A percentile compares a stretch with the other conserved stretches of the same genome.
Evolutionary conservation across 2,329 filamentous ascomycete species (phyloP).

Genomic region (Sclerotinia spermophila): DNA sequence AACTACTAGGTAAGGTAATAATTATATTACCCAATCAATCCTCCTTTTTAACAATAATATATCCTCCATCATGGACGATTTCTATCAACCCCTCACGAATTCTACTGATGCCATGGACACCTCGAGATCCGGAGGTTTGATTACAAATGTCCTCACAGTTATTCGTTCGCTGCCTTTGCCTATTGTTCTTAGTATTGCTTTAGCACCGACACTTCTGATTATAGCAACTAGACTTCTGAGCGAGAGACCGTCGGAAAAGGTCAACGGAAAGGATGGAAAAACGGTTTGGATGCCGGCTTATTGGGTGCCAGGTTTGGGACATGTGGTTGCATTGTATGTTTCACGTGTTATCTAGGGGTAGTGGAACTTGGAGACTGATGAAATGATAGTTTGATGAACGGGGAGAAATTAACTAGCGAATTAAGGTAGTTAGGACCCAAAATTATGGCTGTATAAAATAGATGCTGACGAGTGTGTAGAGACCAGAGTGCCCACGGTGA

Average conservation of each 20-base stretch:
- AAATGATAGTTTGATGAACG: slow-evolving; percentile 31
- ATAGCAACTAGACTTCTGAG: slow-evolving; percentile 31
- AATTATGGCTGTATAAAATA: neutral
- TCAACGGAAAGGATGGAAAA: slow-evolving; percentile 20
- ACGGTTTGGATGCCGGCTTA: slow-evolving; percentile 51
- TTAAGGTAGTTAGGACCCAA: slow-evolving; percentile 23
- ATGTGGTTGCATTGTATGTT: slow-evolving; percentile 48
- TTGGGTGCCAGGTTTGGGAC: slow-evolving; percentile 56
- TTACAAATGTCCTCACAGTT: slow-evolving; percentile 12
- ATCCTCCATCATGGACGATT: slow-evolving; percentile 26
- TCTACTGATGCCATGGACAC: neutral
- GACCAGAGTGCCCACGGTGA: slow-evolving; percentile 30
- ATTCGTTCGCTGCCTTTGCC: slow-evolving; percentile 18
- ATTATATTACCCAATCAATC: neutral
- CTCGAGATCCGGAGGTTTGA: neutral
- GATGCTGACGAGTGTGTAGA: slow-evolving; percentile 21
- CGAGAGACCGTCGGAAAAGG: slow-evolving; percentile 17
- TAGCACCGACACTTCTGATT: slow-evolving; percentile 26
- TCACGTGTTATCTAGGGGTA: slow-evolving; percentile 26
- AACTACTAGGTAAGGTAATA: neutral
- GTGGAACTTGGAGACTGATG: neutral
- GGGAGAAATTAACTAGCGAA: slow-evolving; percentile 26
- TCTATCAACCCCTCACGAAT: slow-evolving; percentile 25
- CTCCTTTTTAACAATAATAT: neutral
- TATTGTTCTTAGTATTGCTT: slow-evolving; percentile 24